Evolutionary conservation across 495 filamentous ascomycete genomes (phyloP), one percentile per base, ranked within the genome.

Genomic region (Podospora anserina): DNA sequence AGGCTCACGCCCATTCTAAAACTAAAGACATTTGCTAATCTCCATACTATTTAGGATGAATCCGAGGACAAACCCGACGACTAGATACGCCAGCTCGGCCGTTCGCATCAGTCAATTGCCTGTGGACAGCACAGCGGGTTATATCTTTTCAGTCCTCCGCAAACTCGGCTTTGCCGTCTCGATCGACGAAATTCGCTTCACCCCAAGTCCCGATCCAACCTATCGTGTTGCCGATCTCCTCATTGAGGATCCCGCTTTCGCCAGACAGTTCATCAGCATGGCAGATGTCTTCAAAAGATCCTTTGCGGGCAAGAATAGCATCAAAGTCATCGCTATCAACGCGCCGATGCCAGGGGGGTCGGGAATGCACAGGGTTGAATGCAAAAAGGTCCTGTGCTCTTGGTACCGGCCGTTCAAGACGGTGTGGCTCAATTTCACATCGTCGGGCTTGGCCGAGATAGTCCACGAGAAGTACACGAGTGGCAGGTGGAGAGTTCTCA

Each of bases 361-460:
- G 0, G 71, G 63, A 27, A 61, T 58, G 23, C 69, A 70, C 15
- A 68, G 71, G 0, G 69, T 79, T 0, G 78, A 79, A n/a, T 75
- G 74, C 56, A 74, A 66, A 44, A 78, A 72, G 13, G 68, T 80
- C 0, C 69, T 72, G 56, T 71, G 70, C 28, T 78, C 77, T 18
- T 80, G 78, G 78, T 70, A 74, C 61, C 75, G 69, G 18, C 69
- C 77, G 0, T 63, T 53, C 27, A 69, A 56, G 16, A 72, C 67
- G 1, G 78, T 60, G 1, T 74, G 72, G 75, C 72, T 79, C n/a
- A 77, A 75, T 57, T 79, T 78, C 58, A 62, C 65, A 9, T 2
- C 20, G 5, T n/a, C 27, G 27, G 18, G 69, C 18, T 68, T 68
- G 32, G 73, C 77, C 1, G 23, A 59, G 19, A 71, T 65, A 0